These are phyloP conservation scores for Marasmius oreades DNA, from an alignment of 1,284 basidiomycete genomes.

Conservation along the genomic window DNA sequence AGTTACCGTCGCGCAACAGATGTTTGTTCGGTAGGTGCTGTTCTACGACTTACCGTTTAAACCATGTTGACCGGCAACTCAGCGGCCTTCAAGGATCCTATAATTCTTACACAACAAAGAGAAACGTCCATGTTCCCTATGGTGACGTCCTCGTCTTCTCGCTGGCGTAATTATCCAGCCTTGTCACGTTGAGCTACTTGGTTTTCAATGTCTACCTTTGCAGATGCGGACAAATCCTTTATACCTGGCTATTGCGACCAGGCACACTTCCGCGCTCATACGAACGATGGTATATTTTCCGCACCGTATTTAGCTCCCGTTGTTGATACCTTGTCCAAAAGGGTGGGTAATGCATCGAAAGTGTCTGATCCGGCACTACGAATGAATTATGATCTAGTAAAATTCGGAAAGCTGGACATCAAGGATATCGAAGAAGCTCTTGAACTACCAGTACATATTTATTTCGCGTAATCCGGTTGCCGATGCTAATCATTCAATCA, in stretches of 20 bases:
- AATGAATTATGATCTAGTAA: constrained; percentile 62
- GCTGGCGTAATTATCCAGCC: constrained; percentile 52
- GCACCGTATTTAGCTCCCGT: not conserved
- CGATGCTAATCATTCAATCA: constrained; percentile 25
- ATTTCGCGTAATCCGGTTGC: not conserved
- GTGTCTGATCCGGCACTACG: constrained; percentile 58
- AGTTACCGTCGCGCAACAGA: constrained; percentile 82
- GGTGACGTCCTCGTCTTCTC: constrained; percentile 86
- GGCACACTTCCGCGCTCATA: constrained; percentile 84
- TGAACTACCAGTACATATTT: constrained; percentile 39
- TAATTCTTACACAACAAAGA: constrained; percentile 66
- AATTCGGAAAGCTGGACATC: constrained; percentile 54
- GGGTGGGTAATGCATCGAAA: constrained; percentile 63
- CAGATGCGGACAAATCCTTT: constrained; percentile 88
- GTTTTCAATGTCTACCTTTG: not conserved
- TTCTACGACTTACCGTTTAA: not conserved
- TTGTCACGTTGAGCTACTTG: not conserved
- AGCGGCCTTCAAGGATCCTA: constrained; percentile 85
- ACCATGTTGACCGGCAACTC: not conserved
- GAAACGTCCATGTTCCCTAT: constrained; percentile 74
- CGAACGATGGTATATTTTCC: constrained; percentile 55
- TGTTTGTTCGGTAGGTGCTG: constrained; percentile 74
- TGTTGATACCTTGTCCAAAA: constrained; percentile 16
- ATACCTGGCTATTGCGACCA: constrained; percentile 77
- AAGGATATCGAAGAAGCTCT: constrained; percentile 54